Evolutionary conservation across 2,329 filamentous ascomycete species (phyloP), one percentile per base, ranked within the genome.

Genomic region (Aspergillus nomiae): DNA sequence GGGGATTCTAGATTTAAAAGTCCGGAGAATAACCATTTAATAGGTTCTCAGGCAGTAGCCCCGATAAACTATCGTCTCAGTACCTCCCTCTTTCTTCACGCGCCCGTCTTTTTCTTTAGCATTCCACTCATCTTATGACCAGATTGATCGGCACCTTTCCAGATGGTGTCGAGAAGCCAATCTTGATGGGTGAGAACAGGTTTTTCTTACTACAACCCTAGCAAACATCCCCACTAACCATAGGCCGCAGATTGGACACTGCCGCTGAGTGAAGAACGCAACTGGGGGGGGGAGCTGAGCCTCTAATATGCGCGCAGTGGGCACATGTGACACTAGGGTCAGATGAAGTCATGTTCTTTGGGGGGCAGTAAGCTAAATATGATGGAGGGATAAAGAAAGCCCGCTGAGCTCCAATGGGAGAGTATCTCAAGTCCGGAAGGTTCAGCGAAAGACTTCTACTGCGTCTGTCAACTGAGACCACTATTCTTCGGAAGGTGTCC

Each of bases 271-370:
- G 51, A 38, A 38, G 34, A 26, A 26, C 24, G 9, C 32, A 55
- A 55, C 51, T 24, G 32, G 51, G 51, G 30, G 26, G 26, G 46
- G 5, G 14, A 38, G 36, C n/a, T 55, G 51, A 55, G 51, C 51
- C 51, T 55, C 51, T 55, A 55, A 38, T 55, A 55, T 36, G 32
- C 51, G 51, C 34, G 32, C 51, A 7, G 32, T 55, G 32, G 16
- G 53, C 36, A 61, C 64, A 66, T 62, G 64, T 66, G 64, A 66
- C 59, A 60, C 57, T 38, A 38, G 54, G 41, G 56, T 51, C 28
- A 41, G 59, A 62, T 65, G 54, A 34, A 58, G 51, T 64, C 55
- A 46, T 46, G 28, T 51, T 58, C 30, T 53, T 41, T 21, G 24
- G 56, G 54, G 45, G 41, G 32, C 45, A 50, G 41, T 43, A 32